Percentiles rank a stretch among this genome's conserved stretches.
Conservation (phyloP, 2,329 filamentous ascomycete genomes). For the Diaporthe amygdali region DNA sequence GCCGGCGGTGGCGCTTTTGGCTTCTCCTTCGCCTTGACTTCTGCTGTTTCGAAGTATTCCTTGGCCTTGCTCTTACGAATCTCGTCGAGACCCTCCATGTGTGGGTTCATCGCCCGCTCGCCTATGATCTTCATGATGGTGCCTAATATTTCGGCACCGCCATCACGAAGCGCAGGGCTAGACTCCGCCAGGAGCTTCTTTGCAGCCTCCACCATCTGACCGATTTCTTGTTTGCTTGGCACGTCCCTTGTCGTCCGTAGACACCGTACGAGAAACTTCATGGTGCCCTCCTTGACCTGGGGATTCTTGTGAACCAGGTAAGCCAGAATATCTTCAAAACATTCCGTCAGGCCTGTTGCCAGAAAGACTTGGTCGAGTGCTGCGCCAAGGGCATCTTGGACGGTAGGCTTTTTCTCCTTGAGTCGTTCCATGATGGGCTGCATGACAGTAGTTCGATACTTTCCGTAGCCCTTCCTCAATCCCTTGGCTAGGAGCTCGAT, state of each 20-base stretch:
- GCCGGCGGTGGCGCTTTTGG: constrained; percentile 77
- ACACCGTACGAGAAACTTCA: constrained; percentile 90
- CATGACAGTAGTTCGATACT: constrained; percentile 82
- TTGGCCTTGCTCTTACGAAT: constrained; percentile 96
- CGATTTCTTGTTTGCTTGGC: constrained; percentile 83
- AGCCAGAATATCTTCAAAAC: constrained; percentile 86
- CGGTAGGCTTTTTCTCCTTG: constrained; percentile 94
- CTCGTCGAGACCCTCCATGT: constrained; percentile 91
- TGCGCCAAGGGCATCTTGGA: constrained; percentile 85
- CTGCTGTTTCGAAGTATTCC: constrained; percentile 83
- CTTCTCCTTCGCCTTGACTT: constrained; percentile 90
- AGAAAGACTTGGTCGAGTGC: constrained; percentile 76
- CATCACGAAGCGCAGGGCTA: constrained; percentile 82
- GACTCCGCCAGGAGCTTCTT: constrained; percentile 93
- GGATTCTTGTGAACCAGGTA: constrained; percentile 95
- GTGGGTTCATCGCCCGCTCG: constrained; percentile 91
- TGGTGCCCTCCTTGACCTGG: constrained; percentile 93
- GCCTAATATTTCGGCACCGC: constrained; percentile 89
- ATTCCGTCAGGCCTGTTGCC: constrained; percentile 78
- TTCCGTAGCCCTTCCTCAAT: constrained; percentile 76
- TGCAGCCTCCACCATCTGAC: constrained; percentile 81
- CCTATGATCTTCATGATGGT: constrained; percentile 99
- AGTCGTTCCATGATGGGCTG: constrained; percentile 91
- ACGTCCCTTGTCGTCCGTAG: constrained; percentile 83
- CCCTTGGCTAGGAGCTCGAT: constrained; percentile 90